Evolutionary conservation across 148 eudicot genomes (phyloP), one percentile per base, ranked within the genome.

Genomic region (Chenopodium suecicum): DNA sequence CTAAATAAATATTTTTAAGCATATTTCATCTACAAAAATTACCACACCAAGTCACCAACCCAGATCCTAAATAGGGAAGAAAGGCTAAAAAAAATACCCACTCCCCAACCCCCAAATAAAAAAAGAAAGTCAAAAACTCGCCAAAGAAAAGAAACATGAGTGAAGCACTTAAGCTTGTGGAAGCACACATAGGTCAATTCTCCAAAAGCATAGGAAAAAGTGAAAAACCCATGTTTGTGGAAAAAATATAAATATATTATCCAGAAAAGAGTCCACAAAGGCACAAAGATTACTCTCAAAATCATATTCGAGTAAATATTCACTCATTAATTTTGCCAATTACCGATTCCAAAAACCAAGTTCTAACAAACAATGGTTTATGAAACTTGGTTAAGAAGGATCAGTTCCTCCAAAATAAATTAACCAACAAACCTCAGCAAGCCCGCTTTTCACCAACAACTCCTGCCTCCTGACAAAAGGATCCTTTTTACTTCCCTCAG

Each of bases 401-500:
- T 25, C 46, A 44, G 22, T 14, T 22, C n/a, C 73, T 69, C n/a
- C 14, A 12, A 32, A 34, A 34, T 9, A 4, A 83, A 34, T 6
- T 46, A 80, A 52, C 72, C 22, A 79, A 88, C 90, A 82, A 79
- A 96, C 99, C 99, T 96, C 98, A 73, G 99, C 98, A 86, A 96
- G 94, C 80, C 99, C 99, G 83, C 97, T 96, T 78, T 91, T 78
- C 50, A 96, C 83, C 73, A 96, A 86, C 87, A 96, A 84, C 86
- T 96, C 98, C 81, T 88, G 90, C 87, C 99, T 92, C 72, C 98
- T 84, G 75, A 89, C 37, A 37, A 89, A 64, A 69, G 97, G 89
- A 88, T 95, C 98, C 86, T 95, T 95, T 89, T 94, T 95, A 66
- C 98, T 94, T 25, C 94, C 97, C 84, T 91, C 92, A 54, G 82